These are phyloP conservation scores for Parastagonospora nodorum DNA, from an alignment of 2,329 filamentous ascomycete genomes.

Conservation along the genomic window DNA sequence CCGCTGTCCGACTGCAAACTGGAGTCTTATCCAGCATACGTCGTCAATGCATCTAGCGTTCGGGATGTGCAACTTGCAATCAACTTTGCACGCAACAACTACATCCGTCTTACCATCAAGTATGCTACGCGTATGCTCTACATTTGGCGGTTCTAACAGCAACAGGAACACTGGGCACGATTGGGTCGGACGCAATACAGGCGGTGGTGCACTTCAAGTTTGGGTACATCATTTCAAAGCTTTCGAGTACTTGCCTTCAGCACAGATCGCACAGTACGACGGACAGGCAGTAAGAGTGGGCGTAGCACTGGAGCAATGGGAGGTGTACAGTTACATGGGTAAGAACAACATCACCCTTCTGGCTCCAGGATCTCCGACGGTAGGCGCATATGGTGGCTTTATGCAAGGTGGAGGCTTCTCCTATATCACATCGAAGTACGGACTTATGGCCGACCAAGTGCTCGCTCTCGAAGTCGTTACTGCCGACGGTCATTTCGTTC, in stretches of 20 bases:
- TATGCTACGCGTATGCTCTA: slow-evolving; percentile 4
- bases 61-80: slow-evolving; percentile 34
- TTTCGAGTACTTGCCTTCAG: slow-evolving; percentile 28
- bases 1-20: slow-evolving; percentile 24
- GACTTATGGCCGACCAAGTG: slow-evolving; percentile 34
- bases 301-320: slow-evolving; percentile 28
- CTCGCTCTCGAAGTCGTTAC: slow-evolving; percentile 32
- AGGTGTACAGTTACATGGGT: slow-evolving; percentile 27
- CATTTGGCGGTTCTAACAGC: slow-evolving; percentile 3
- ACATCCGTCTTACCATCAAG: slow-evolving; percentile 39
- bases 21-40: slow-evolving; percentile 26
- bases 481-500: slow-evolving; percentile 31
- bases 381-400: slow-evolving; percentile 52
- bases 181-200: slow-evolving; percentile 30
- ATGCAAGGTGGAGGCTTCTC: slow-evolving; percentile 59
- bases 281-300: slow-evolving; percentile 33
- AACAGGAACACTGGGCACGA: slow-evolving; percentile 38
- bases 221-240: slow-evolving; percentile 33
- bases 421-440: slow-evolving; percentile 51
- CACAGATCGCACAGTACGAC: slow-evolving; percentile 24
- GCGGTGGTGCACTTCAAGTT: slow-evolving; percentile 33
- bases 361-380: slow-evolving; percentile 41
- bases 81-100: slow-evolving; percentile 38
- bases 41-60: slow-evolving; percentile 29
- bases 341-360: slow-evolving; percentile 25